Conservation (phyloP, 768 basidiomycete genomes). For the Leccinum truebloodii region DNA sequence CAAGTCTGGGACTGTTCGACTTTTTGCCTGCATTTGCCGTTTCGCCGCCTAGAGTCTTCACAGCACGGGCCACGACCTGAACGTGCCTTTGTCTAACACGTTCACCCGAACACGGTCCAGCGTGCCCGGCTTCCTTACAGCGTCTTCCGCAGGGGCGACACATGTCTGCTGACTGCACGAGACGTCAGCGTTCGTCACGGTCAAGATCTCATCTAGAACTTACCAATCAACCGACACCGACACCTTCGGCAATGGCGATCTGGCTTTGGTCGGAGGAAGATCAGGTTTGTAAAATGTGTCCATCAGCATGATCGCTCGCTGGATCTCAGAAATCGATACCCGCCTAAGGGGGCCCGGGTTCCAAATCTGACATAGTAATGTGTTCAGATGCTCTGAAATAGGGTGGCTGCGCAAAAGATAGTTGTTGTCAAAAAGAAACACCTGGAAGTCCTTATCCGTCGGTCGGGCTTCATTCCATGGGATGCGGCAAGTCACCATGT, state of each 20-base stretch:
- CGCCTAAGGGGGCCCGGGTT: slow-evolving; percentile 15
- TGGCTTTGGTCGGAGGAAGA: background rate
- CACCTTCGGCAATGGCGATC: background rate
- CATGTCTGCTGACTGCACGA: slow-evolving; percentile 15
- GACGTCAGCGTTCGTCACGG: background rate
- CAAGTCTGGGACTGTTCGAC: too few species aligned
- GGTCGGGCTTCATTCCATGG: slow-evolving; percentile 19
- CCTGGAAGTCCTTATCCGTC: slow-evolving; percentile 4
- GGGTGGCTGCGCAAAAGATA: slow-evolving; percentile 2
- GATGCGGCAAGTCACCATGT: slow-evolving; percentile 63
- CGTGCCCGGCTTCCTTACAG: background rate
- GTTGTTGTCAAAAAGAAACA: slow-evolving; percentile 3
- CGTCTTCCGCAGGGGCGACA: slow-evolving; percentile 2
- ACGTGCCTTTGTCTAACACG: too few species aligned
- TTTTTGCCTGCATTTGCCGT: too few species aligned
- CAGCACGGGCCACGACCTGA: too few species aligned
- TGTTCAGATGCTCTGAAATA: slow-evolving; percentile 13
- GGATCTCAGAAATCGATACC: slow-evolving; percentile 20
- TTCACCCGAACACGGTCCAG: too few species aligned
- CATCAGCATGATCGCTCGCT: slow-evolving; percentile 14
- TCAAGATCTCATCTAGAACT: background rate
- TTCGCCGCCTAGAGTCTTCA: too few species aligned
- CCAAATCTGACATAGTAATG: slow-evolving; percentile 18
- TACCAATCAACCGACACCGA: slow-evolving; percentile 15
- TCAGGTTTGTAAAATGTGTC: slow-evolving; percentile 18